phyloP scores from a whole-genome alignment of 2,329 filamentous ascomycete genomes.

The Nigrospora sphaerica region DNA sequence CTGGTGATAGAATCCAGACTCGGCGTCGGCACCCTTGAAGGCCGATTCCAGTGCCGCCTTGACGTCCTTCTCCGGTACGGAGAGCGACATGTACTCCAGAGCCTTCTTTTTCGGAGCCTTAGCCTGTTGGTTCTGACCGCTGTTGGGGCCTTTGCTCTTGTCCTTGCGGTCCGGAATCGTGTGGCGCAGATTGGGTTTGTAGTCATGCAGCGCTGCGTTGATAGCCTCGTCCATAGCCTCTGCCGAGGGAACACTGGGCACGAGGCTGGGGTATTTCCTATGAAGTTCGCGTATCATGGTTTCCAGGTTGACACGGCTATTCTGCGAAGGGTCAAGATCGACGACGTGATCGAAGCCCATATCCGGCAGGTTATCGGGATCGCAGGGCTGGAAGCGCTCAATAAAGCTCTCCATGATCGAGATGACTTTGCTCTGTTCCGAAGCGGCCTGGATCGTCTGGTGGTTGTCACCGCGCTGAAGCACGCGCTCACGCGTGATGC shows the following conservation, averaged over 20 bases:
- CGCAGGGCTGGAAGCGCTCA: conserved; percentile 71
- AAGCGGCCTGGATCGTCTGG: conserved; percentile 88
- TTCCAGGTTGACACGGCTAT: conserved; percentile 83
- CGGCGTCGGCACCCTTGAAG: conserved; percentile 50
- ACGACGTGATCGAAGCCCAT: conserved; percentile 77
- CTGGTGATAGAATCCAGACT: conserved; percentile 65
- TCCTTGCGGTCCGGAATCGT: conserved; percentile 57
- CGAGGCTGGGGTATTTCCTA: conserved; percentile 68
- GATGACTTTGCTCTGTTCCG: conserved; percentile 66
- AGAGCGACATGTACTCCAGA: conserved; percentile 51
- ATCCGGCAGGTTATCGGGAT: conserved; percentile 63
- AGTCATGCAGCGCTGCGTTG: conserved; percentile 64
- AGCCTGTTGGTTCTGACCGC: conserved; percentile 23
- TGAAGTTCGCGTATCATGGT: conserved; percentile 66
- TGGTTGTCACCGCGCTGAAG: conserved; percentile 88
- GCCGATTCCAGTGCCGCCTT: conserved; percentile 56
- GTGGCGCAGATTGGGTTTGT: conserved; percentile 70
- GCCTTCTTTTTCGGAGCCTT: conserved; percentile 35
- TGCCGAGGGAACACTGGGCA: conserved; percentile 62
- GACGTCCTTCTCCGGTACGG: conserved; percentile 34
- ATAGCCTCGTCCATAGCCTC: conserved; percentile 77
- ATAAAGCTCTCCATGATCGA: conserved; percentile 96
- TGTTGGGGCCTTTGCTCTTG: conserved; percentile 23
- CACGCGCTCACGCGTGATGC: conserved; percentile 71
- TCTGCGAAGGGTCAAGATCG: conserved; percentile 68